Base-by-base conservation (phyloP, 495 filamentous ascomycete genomes). In the Daldinia vernicosa region DNA sequence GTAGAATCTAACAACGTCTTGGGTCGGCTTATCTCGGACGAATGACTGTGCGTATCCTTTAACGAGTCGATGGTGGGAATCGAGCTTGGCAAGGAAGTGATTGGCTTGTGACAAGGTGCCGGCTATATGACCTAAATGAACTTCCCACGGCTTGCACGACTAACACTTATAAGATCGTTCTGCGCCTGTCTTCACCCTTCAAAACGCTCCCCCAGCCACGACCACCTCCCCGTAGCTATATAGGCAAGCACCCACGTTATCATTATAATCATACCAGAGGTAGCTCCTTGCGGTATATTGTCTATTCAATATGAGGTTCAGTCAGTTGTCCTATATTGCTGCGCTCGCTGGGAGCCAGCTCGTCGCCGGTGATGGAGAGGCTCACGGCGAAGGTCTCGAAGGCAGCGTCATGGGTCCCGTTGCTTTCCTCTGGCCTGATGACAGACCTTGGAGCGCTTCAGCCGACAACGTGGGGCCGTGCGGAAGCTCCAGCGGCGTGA, bases 401-500 rank as follows among this genome's bases (percentile, higher is more conserved):
- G 77, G 77, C 1, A 72, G 63, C 7, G 53, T 68, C n/a, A 86
- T 86, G 83, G 85, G 85, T 0, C 83, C 85, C 5, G 84, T 82
- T 17, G 84, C 84, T 22, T 86, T 87, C 67, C 71, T 87, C 30
- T 87, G 85, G 85, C 85, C 85, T 4, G 75, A 76, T 6, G 81
- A 85, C 69, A 79, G 85, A 27, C 60, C 73, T 2, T 87, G 83
- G 83, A 77, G 74, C 59, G 80, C 78, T 53, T 74, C 76, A 1
- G 60, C 78, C 19, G 85, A 86, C 61, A 86, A 85, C 62, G 79
- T 66, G 11, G 80, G 78, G 0, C 85, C 84, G 6, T 87, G 84
- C 52, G 84, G 84, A 24, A 84, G 81, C 17, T 68, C 75, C 15
- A 75, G 76, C 19, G 77, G 77, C 0, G 75, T 81, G 3, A 53